Conservation (phyloP, 2,329 filamentous ascomycete species). For the Cladosporium sp. region DNA sequence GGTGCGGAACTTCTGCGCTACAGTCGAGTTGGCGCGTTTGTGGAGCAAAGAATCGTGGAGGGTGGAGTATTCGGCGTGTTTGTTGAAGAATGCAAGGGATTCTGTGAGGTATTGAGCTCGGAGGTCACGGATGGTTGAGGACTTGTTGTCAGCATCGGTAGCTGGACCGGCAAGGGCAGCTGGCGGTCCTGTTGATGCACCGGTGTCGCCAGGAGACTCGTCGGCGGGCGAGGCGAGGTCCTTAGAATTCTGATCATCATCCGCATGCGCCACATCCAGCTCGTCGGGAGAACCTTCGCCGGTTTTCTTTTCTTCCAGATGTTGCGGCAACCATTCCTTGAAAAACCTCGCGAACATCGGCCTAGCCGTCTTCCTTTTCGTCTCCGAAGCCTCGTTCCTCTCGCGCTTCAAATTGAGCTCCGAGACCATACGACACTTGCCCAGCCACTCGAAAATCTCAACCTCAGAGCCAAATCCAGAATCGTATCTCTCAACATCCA, state of each 20-base stretch:
- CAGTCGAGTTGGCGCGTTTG: constrained; percentile 21
- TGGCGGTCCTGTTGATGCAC: too few relatives aligned
- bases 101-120: constrained; percentile 49
- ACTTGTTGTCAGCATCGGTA: not conserved
- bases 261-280: not conserved
- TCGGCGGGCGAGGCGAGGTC: too few relatives aligned
- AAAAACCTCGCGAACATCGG: constrained; percentile 59
- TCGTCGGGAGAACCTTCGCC: not conserved
- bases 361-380: constrained; percentile 49
- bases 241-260: not conserved
- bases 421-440: constrained; percentile 56
- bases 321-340: constrained; percentile 58
- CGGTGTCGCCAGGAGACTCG: not conserved
- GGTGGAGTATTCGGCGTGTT: constrained; percentile 18
- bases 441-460: constrained; percentile 60
- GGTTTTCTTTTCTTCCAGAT: constrained; percentile 30
- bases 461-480: constrained; percentile 52
- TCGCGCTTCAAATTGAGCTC: constrained; percentile 32
- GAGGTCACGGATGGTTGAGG: constrained; percentile 18
- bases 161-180: too few relatives aligned
- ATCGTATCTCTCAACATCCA: constrained; percentile 50
- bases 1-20: constrained; percentile 20
- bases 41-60: constrained; percentile 18
- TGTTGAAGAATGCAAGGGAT: constrained; percentile 43
- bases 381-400: constrained; percentile 46